Evolutionary conservation across 257 asterid species (phyloP).

Genomic region (Anisodus tanguticus): DNA sequence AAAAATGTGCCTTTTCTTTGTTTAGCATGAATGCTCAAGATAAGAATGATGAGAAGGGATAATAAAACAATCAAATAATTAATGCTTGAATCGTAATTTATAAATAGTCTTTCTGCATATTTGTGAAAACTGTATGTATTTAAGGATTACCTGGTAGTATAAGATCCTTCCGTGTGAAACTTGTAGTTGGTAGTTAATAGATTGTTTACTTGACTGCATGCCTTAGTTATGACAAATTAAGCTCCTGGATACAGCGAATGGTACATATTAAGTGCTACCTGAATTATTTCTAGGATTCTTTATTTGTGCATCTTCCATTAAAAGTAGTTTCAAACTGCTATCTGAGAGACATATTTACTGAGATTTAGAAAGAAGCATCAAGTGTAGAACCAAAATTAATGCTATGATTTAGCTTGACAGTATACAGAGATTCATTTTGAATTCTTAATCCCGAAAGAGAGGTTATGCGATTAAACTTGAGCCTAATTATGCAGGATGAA

Average conservation of each 20-base stretch:
- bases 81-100: too few species aligned
- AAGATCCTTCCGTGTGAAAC: background rate
- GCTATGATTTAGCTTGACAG: background rate
- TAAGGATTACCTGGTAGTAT: background rate
- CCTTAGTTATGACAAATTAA: background rate
- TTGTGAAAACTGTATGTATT: background rate
- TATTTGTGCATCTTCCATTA: background rate
- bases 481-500: background rate
- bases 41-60: too few species aligned
- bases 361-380: too few species aligned
- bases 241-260: background rate
- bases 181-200: background rate
- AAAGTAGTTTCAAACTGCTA: too few species aligned
- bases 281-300: background rate
- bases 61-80: too few species aligned
- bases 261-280: background rate
- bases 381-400: too few species aligned
- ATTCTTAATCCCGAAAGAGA: background rate
- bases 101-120: background rate
- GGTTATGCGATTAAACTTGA: conserved; percentile 3
- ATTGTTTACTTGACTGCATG: background rate
- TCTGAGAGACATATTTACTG: too few species aligned
- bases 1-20: too few species aligned
- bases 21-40: too few species aligned
- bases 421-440: background rate